Evolutionary conservation across 2,329 filamentous ascomycete genomes (phyloP).

Genomic region (Sporothrix protearum): DNA sequence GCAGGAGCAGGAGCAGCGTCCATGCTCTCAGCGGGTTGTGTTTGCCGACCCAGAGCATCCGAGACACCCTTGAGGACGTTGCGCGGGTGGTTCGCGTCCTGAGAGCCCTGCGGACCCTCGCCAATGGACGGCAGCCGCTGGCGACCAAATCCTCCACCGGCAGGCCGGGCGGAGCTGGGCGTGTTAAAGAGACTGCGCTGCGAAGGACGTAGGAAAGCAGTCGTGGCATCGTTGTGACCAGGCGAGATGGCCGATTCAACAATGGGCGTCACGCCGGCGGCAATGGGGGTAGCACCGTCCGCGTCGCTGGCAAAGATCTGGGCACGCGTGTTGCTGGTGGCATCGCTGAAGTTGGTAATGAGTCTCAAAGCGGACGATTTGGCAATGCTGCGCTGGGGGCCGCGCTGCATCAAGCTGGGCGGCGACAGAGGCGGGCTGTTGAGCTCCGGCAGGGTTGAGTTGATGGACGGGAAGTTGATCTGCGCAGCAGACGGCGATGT

Average conservation of each 20-base stretch:
- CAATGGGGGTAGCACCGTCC: conserved; percentile 67
- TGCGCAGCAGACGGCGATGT: conserved; percentile 73
- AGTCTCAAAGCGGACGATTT: conserved; percentile 85
- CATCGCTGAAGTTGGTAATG: conserved; percentile 76
- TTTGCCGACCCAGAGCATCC: conserved; percentile 10
- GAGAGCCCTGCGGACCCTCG: conserved; percentile 50
- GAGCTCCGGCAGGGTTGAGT: conserved; percentile 56
- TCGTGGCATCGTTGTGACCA: conserved; percentile 61
- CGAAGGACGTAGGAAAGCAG: conserved; percentile 64
- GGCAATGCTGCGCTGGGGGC: conserved; percentile 60
- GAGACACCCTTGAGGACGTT: conserved; percentile 31
- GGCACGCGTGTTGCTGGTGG: conserved; percentile 48
- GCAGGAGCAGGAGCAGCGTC: conserved; percentile 19
- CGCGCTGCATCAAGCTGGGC: conserved; percentile 55
- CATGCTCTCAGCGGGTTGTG: conserved; percentile 32
- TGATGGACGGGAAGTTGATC: conserved; percentile 49
- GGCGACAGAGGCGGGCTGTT: conserved; percentile 72
- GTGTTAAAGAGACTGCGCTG: conserved; percentile 67
- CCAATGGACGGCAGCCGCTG: conserved; percentile 74
- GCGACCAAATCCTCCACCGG: conserved; percentile 58
- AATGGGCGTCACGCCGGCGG: conserved; percentile 82
- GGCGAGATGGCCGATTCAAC: conserved; percentile 74
- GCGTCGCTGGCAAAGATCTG: conserved; percentile 60
- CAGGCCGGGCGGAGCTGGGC: conserved; percentile 61
- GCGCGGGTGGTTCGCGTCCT: conserved; percentile 31